Percentiles rank a stretch among this genome's conserved stretches.
phyloP scores from a whole-genome alignment of 306 rosid species.

The Vicia faba region DNA sequence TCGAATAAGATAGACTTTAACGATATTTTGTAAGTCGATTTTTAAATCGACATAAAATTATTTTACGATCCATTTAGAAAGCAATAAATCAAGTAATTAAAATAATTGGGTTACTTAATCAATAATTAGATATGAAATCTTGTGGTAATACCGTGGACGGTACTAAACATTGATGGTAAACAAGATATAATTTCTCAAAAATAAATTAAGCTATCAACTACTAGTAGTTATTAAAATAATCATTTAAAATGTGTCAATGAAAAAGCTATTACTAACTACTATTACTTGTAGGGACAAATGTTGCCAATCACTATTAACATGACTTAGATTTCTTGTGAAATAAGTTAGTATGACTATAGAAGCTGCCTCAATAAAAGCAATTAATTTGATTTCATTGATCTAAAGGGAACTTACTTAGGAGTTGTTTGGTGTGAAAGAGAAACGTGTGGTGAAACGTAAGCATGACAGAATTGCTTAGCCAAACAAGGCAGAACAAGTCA shows the following conservation, averaged over 20 bases:
- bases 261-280: neutral
- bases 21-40: too few relatives aligned
- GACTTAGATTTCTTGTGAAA: slow-evolving; percentile 44
- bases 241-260: slow-evolving; percentile 12
- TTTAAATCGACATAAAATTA: too few relatives aligned
- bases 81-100: too few relatives aligned
- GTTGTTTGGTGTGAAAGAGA: slow-evolving; percentile 51
- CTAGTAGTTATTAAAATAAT: neutral
- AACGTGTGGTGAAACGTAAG: slow-evolving; percentile 39
- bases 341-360: slow-evolving; percentile 31
- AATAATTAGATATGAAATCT: too few relatives aligned
- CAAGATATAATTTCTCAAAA: neutral
- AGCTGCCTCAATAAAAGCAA: slow-evolving; percentile 33
- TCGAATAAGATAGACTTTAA: too few relatives aligned
- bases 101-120: too few relatives aligned
- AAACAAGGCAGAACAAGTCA: slow-evolving; percentile 33
- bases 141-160: too few relatives aligned
- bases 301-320: neutral
- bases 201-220: neutral
- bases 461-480: slow-evolving; percentile 52
- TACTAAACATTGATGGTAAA: neutral
- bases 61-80: too few relatives aligned
- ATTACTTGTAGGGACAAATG: slow-evolving; percentile 7
- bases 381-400: slow-evolving; percentile 23
- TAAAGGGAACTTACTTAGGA: slow-evolving; percentile 5